Evolutionary conservation across 495 filamentous ascomycete species (phyloP).

Genomic region (Lepraria neglecta): DNA sequence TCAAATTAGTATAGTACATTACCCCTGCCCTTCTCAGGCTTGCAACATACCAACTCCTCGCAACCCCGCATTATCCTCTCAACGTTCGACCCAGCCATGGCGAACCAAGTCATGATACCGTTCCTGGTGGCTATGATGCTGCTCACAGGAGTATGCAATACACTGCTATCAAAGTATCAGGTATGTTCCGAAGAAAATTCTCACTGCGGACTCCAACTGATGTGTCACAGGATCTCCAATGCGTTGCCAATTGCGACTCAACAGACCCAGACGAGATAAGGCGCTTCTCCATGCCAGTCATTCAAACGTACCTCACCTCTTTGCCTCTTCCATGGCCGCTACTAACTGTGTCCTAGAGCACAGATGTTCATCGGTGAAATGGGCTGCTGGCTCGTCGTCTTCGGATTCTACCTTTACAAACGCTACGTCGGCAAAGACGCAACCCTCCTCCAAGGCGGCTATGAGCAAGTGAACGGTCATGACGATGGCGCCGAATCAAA

Average conservation of each 20-base stretch:
- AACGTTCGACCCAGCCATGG: conserved; percentile 39
- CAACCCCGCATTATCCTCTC: not conserved
- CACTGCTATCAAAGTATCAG: conserved; percentile 93
- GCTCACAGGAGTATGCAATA: conserved; percentile 88
- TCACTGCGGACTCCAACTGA: conserved; percentile 10
- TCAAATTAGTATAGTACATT: too few species aligned
- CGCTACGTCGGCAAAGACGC: conserved; percentile 45
- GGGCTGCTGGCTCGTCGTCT: conserved; percentile 85
- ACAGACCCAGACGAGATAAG: conserved; percentile 58
- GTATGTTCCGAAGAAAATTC: conserved; percentile 37
- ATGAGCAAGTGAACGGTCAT: conserved; percentile 51
- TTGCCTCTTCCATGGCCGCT: too few species aligned
- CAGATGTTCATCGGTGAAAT: conserved; percentile 94
- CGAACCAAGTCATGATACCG: conserved; percentile 58
- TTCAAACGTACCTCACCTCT: conserved; percentile 59
- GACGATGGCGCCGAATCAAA: conserved; percentile 44
- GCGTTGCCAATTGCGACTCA: conserved; percentile 80
- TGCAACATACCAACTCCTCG: not conserved
- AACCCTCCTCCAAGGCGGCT: conserved; percentile 51
- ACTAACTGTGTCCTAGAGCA: conserved; percentile 29
- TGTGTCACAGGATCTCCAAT: conserved; percentile 76
- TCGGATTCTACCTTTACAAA: conserved; percentile 55
- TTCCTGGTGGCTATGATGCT: conserved; percentile 92
- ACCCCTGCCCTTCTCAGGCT: too few species aligned
- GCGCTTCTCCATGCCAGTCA: conserved; percentile 87